phyloP scores from a whole-genome alignment of 163 green algal genomes.

The Scenedesmus sp. region DNA sequence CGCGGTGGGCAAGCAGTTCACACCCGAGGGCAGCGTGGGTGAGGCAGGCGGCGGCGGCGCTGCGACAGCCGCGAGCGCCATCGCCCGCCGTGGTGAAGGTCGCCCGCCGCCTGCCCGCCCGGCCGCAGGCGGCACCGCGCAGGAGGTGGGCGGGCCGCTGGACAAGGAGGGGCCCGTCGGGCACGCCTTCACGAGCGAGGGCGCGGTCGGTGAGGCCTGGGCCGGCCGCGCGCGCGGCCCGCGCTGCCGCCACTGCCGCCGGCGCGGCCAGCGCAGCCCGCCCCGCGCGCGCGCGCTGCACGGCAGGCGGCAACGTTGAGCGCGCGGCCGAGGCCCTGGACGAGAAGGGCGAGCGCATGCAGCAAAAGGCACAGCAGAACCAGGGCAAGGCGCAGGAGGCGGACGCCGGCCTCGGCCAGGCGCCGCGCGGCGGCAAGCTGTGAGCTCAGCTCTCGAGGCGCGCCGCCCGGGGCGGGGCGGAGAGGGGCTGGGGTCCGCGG shows the following conservation, averaged over 20 bases:
- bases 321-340: constrained; percentile 36
- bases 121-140: constrained; percentile 33
- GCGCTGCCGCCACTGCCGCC: not conserved
- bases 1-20: constrained; percentile 37
- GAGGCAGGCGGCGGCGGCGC: too few relatives aligned
- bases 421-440: too few relatives aligned
- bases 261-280: too few relatives aligned
- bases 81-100: too few relatives aligned
- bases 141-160: constrained; percentile 39
- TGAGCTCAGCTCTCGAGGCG: too few relatives aligned
- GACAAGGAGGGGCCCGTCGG: constrained; percentile 43
- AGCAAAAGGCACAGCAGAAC: constrained; percentile 37
- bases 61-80: too few relatives aligned
- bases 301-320: constrained; percentile 40
- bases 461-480: too few relatives aligned
- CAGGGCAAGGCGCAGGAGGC: constrained; percentile 32
- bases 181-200: constrained; percentile 38
- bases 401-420: too few relatives aligned
- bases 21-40: constrained; percentile 30
- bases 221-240: not conserved
- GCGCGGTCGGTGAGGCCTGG: constrained; percentile 23
- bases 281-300: too few relatives aligned
- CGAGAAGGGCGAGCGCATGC: constrained; percentile 37
- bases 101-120: not conserved
- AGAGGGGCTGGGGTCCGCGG: too few relatives aligned